A percentile compares a stretch with the other conserved stretches of the same genome.
Evolutionary conservation across 495 filamentous ascomycete genomes (phyloP).

Genomic region (Aspergillus hancockii): DNA sequence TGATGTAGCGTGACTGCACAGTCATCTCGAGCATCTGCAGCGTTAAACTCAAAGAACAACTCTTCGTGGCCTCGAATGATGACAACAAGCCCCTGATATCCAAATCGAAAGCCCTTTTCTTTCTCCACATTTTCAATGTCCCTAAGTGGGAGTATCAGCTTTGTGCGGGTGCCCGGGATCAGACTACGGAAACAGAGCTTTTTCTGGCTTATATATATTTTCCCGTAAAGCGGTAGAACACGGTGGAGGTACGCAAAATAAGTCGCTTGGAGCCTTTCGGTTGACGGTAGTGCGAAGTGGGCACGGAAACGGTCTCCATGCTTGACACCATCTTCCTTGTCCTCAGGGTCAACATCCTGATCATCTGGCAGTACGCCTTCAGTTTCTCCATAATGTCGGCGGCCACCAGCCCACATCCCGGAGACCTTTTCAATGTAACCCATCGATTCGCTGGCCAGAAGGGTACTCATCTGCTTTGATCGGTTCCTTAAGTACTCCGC

Average conservation of each 20-base stretch:
- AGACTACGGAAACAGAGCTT: conserved; percentile 93
- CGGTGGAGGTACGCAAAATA: conserved; percentile 88
- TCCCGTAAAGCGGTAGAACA: conserved; percentile 91
- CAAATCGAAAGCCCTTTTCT: conserved; percentile 92
- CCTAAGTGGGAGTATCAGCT: conserved; percentile 86
- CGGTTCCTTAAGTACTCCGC: conserved; percentile 79
- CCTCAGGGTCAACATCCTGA: conserved; percentile 62
- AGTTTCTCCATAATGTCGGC: conserved; percentile 81
- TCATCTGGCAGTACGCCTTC: conserved; percentile 66
- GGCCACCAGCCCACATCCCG: conserved; percentile 93
- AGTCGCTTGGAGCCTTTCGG: conserved; percentile 84
- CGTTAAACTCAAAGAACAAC: conserved; percentile 91
- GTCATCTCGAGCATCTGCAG: conserved; percentile 78
- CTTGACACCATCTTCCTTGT: conserved; percentile 61
- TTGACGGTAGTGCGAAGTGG: conserved; percentile 84
- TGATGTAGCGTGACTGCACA: conserved; percentile 80
- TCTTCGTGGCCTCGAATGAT: conserved; percentile 94
- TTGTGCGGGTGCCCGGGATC: conserved; percentile 86
- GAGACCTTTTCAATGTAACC: conserved; percentile 96
- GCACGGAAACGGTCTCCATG: conserved; percentile 76
- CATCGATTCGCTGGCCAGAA: conserved; percentile 92
- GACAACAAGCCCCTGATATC: conserved; percentile 87
- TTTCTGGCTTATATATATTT: conserved; percentile 91
- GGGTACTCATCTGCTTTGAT: conserved; percentile 76
- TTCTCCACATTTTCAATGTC: conserved; percentile 94